phyloP scores from a whole-genome alignment of 176 grass and related monocot genomes.

The Raddia guianensis region DNA sequence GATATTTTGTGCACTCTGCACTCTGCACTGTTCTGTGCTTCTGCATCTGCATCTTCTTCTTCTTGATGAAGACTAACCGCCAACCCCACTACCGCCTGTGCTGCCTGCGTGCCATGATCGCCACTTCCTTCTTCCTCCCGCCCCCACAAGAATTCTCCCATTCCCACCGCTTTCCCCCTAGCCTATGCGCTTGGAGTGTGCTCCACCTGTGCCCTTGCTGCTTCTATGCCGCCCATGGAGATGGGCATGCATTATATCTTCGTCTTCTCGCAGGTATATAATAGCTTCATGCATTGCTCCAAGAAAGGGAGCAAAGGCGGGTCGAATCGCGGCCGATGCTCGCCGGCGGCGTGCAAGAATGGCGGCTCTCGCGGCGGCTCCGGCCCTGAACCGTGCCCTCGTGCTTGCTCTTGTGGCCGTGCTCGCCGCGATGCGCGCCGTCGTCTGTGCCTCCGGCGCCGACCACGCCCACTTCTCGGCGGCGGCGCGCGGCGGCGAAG shows the following conservation, averaged over 20 bases:
- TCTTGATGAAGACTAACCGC: conserved; percentile 63
- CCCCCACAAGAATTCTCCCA: conserved; percentile 24
- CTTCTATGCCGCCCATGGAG: conserved; percentile 11
- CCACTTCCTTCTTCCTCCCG: not conserved
- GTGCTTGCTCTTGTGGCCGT: not conserved
- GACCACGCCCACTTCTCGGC: not conserved
- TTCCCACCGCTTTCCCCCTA: conserved; percentile 46
- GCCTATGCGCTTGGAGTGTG: not conserved
- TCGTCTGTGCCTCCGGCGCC: not conserved
- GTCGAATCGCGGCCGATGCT: not conserved
- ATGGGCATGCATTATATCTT: not conserved
- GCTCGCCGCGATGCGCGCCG: not conserved
- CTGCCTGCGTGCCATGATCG: conserved; percentile 12
- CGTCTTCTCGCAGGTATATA: not conserved
- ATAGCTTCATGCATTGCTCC: not conserved
- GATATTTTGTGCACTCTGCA: conserved; percentile 15
- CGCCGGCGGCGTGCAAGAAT: not conserved
- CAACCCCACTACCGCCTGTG: conserved; percentile 47
- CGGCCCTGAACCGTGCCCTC: not conserved
- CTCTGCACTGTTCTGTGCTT: not conserved
- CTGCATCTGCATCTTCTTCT: not conserved
- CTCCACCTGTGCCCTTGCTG: conserved; percentile 23
- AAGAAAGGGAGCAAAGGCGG: not conserved
- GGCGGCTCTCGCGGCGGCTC: not conserved
- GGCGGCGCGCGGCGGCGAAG: not conserved